Conservation (phyloP, 768 basidiomycete genomes). For the Mycena olivaceomarginata region DNA sequence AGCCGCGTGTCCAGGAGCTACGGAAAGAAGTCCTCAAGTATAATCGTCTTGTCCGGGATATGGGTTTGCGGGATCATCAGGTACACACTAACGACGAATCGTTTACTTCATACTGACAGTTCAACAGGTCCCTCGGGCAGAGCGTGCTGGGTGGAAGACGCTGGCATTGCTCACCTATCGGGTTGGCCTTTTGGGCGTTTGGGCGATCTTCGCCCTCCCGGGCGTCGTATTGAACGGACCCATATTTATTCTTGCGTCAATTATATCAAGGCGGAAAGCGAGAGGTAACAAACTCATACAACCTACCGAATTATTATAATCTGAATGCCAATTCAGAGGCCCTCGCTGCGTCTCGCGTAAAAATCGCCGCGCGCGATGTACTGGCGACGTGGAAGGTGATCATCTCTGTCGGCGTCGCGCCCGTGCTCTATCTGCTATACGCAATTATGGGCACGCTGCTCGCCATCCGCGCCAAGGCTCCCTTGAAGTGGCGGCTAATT, state of each 20-base stretch:
- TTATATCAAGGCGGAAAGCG: constrained; percentile 92
- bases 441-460: constrained; percentile 86
- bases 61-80: constrained; percentile 96
- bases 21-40: constrained; percentile 90
- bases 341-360: constrained; percentile 95
- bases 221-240: constrained; percentile 95
- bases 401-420: constrained; percentile 93
- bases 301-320: neutral
- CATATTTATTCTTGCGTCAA: constrained; percentile 92
- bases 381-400: constrained; percentile 98
- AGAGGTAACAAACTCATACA: constrained; percentile 71
- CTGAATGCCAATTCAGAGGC: constrained; percentile 76
- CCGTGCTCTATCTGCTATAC: constrained; percentile 90
- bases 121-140: constrained; percentile 87
- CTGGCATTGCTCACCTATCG: constrained; percentile 91
- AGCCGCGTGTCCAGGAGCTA: constrained; percentile 90
- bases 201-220: constrained; percentile 91
- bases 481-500: constrained; percentile 78
- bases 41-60: constrained; percentile 90
- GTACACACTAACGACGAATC: constrained; percentile 56
- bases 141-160: constrained; percentile 91
- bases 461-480: constrained; percentile 79
- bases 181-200: constrained; percentile 82
- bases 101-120: constrained; percentile 19
- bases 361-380: constrained; percentile 97